Evolutionary conservation across 2,329 filamentous ascomycete species (phyloP).

Genomic region (Fusarium nematophilum): DNA sequence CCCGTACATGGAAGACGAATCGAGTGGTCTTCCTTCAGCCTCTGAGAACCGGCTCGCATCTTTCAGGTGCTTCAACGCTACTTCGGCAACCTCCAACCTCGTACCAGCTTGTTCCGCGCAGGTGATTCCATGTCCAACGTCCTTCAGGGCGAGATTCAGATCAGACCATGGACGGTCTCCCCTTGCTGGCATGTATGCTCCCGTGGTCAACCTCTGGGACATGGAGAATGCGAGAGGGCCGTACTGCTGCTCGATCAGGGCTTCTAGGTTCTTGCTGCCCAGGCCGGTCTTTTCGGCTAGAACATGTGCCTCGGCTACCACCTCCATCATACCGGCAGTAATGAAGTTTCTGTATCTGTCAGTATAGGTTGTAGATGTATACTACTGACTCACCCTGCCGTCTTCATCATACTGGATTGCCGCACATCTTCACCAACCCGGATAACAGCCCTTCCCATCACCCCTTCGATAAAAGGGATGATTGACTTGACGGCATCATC

Average conservation of each 20-base stretch:
- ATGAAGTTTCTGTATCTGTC: slow-evolving; percentile 56
- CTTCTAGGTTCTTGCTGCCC: slow-evolving; percentile 53
- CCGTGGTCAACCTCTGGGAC: slow-evolving; percentile 52
- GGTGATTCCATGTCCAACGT: slow-evolving; percentile 61
- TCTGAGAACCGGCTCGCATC: slow-evolving; percentile 55
- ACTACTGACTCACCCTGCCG: slow-evolving; percentile 51
- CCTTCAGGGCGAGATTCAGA: slow-evolving; percentile 62
- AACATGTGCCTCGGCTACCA: slow-evolving; percentile 61
- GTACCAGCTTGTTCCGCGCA: slow-evolving; percentile 54
- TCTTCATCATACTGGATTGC: slow-evolving; percentile 60
- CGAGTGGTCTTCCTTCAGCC: slow-evolving; percentile 51
- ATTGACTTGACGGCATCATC: slow-evolving; percentile 48
- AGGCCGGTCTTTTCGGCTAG: slow-evolving; percentile 60
- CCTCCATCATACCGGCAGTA: slow-evolving; percentile 60
- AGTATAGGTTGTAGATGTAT: neutral
- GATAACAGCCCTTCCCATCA: slow-evolving; percentile 57
- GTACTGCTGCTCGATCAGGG: slow-evolving; percentile 55
- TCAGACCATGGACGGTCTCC: slow-evolving; percentile 58
- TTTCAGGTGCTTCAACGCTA: slow-evolving; percentile 56
- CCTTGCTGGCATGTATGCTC: slow-evolving; percentile 51
- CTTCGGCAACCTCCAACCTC: slow-evolving; percentile 54
- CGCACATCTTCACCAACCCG: slow-evolving; percentile 55
- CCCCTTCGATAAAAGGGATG: slow-evolving; percentile 53
- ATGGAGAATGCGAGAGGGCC: slow-evolving; percentile 51
- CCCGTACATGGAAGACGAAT: slow-evolving; percentile 64